Evolutionary conservation across 1,139 yeast species (phyloP).

Genomic region (Geotrichum candidum): DNA sequence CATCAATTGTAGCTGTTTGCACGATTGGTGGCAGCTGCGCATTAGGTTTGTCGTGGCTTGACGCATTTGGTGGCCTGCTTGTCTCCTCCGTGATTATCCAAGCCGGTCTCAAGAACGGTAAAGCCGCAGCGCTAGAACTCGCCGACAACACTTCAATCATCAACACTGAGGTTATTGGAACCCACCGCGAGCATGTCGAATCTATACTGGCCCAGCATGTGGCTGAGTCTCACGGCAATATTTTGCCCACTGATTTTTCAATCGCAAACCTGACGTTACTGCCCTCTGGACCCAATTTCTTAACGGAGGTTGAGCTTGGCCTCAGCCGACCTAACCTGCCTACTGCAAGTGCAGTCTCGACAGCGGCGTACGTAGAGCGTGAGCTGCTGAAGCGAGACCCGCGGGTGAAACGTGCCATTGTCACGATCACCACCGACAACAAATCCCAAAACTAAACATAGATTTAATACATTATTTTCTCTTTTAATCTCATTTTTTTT

Average conservation of each 20-base stretch:
- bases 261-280: conserved; percentile 50
- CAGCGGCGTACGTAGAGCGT: conserved; percentile 3
- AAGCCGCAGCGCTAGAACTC: conserved; percentile 64
- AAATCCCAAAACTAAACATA: neutral
- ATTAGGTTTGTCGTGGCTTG: conserved; percentile 74
- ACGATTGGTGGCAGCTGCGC: conserved; percentile 84
- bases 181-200: conserved; percentile 21
- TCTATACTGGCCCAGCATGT: conserved; percentile 17
- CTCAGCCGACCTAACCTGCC: neutral
- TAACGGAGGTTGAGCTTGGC: conserved; percentile 5
- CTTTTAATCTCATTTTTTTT: neutral
- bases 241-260: conserved; percentile 2
- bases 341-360: conserved; percentile 2
- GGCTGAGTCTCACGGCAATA: conserved; percentile 2
- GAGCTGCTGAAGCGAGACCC: neutral
- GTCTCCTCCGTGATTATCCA: conserved; percentile 76
- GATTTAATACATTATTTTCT: neutral
- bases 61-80: conserved; percentile 82
- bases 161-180: conserved; percentile 20
- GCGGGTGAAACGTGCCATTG: conserved; percentile 4
- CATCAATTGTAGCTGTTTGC: conserved; percentile 82
- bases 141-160: conserved; percentile 46
- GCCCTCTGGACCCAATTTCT: conserved; percentile 63
- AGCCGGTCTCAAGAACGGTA: conserved; percentile 77
- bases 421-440: neutral